A percentile compares a stretch with the other conserved stretches of the same genome.
Evolutionary conservation across 176 grass and related monocot species (phyloP).

Genomic region (Themeda triandra): DNA sequence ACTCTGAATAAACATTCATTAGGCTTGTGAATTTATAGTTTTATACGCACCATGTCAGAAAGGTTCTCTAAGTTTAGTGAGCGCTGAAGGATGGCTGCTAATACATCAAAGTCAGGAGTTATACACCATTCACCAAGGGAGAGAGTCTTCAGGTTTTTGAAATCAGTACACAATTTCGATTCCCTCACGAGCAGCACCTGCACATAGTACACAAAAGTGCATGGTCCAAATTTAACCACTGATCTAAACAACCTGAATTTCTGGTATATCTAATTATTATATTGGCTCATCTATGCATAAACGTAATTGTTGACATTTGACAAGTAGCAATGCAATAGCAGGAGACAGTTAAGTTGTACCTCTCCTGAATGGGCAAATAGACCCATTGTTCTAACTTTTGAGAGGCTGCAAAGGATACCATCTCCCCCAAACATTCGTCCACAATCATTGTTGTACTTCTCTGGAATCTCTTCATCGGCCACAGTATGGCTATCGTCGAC

Average conservation of each 20-base stretch:
- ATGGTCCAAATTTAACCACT: background rate
- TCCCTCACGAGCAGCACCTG: conserved; percentile 4
- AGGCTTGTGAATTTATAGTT: background rate
- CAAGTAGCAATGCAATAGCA: background rate
- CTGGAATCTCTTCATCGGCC: background rate
- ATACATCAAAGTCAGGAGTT: background rate
- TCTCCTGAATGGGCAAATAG: conserved; percentile 6
- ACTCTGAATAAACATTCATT: conserved; percentile 3
- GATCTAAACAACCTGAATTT: background rate
- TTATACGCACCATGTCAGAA: conserved; percentile 16
- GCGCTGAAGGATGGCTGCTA: conserved; percentile 10
- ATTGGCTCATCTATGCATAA: background rate
- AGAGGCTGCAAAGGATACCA: background rate
- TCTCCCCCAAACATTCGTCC: background rate
- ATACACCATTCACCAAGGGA: conserved; percentile 33
- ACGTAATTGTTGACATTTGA: background rate
- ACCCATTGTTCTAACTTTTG: background rate
- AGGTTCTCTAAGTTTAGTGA: conserved; percentile 31
- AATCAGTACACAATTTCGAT: background rate
- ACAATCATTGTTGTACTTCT: background rate
- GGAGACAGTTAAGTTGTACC: background rate
- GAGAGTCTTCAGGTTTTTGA: conserved; percentile 26
- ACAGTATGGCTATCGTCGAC: background rate
- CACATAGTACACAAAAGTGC: conserved; percentile 1
- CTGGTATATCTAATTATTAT: background rate